These are phyloP conservation scores for Penicillium angulare DNA, from an alignment of 495 filamentous ascomycete genomes.

Conservation along the genomic window DNA sequence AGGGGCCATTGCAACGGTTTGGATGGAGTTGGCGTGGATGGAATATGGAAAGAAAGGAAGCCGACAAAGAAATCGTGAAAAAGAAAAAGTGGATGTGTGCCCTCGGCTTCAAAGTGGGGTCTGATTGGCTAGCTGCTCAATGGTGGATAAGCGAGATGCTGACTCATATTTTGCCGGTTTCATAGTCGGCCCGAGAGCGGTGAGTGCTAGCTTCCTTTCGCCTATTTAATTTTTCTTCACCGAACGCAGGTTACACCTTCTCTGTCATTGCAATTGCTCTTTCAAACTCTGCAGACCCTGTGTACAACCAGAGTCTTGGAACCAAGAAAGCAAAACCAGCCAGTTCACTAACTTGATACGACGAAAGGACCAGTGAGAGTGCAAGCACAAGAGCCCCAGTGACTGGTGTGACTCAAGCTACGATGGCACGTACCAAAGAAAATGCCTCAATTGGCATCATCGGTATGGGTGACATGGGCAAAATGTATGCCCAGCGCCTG, in stretches of 20 bases:
- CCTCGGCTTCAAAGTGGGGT: constrained; percentile 27
- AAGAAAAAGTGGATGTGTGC: constrained; percentile 46
- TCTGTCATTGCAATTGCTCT: constrained; percentile 16
- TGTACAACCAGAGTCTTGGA: neutral
- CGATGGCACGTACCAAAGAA: constrained; percentile 54
- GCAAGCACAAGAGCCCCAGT: neutral
- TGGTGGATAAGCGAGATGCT: constrained; percentile 32
- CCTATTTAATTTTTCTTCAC: constrained; percentile 40
- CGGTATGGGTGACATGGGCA: constrained; percentile 99
- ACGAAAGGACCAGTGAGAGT: neutral
- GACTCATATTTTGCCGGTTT: constrained; percentile 19
- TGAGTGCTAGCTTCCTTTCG: constrained; percentile 17
- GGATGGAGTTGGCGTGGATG: constrained; percentile 42
- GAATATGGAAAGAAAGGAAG: constrained; percentile 39
- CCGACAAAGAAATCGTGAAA: constrained; percentile 18
- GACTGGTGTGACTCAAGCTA: constrained; percentile 7
- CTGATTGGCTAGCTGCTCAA: constrained; percentile 28
- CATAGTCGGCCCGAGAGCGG: constrained; percentile 38
- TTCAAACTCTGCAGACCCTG: constrained; percentile 8
- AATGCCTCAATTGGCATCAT: constrained; percentile 83
- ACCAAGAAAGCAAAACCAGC: neutral
- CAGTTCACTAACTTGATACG: constrained; percentile 4
- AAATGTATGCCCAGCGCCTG: constrained; percentile 92
- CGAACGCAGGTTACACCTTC: neutral
- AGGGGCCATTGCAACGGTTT: constrained; percentile 56